Percentiles rank a stretch among this genome's conserved stretches.
phyloP scores from a whole-genome alignment of 129 eudicot species.

The Escallonia herrerae region DNA sequence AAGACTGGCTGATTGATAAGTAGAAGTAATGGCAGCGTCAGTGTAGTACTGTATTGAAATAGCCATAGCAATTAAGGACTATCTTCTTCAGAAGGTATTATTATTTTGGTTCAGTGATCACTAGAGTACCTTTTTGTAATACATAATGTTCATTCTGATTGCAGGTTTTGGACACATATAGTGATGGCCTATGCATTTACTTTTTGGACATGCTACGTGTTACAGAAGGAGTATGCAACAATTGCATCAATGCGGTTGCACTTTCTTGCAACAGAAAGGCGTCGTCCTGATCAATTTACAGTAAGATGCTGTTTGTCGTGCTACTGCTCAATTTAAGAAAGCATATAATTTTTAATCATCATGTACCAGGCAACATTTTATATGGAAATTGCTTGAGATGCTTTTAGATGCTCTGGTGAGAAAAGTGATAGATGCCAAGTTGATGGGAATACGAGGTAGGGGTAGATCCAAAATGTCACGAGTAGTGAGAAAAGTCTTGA shows the following conservation, averaged over 20 bases:
- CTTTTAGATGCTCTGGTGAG: too few species aligned
- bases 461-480: too few species aligned
- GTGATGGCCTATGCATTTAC: slow-evolving; percentile 84
- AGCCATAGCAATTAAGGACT: neutral
- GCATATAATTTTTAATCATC: neutral
- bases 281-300: slow-evolving; percentile 93
- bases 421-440: too few species aligned
- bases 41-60: neutral
- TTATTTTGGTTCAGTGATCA: neutral
- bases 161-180: slow-evolving; percentile 78
- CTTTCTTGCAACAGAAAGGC: slow-evolving; percentile 82
- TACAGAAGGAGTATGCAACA: slow-evolving; percentile 63
- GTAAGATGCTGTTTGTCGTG: slow-evolving; percentile 43
- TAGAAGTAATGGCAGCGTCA: neutral
- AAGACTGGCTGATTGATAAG: neutral
- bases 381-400: too few species aligned
- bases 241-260: slow-evolving; percentile 75
- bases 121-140: neutral
- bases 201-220: too few species aligned
- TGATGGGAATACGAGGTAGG: too few species aligned
- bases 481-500: too few species aligned
- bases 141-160: slow-evolving; percentile 9
- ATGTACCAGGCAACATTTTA: too few species aligned
- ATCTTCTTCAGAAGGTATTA: too few species aligned
- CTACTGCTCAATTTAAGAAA: neutral